Evolutionary conservation across 2,329 filamentous ascomycete genomes (phyloP).

Genomic region (Penicillium sp.): DNA sequence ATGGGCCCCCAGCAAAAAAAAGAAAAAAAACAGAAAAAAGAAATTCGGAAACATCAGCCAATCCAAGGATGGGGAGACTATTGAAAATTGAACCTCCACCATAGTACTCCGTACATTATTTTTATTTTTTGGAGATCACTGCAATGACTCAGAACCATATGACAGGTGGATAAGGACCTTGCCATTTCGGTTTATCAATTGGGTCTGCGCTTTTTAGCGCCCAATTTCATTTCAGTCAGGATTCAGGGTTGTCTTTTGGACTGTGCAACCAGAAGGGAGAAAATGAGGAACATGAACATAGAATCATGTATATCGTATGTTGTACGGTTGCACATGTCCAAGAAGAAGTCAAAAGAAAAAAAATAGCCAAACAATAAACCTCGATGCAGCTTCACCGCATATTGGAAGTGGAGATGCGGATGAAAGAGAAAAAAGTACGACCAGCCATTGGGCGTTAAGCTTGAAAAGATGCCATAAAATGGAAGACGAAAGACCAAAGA

Average conservation of each 20-base stretch:
- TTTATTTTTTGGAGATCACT: background rate
- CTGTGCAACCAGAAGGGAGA: background rate
- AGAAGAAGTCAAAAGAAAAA: background rate
- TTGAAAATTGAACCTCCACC: background rate
- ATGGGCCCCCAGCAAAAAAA: background rate
- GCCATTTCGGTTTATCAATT: constrained; percentile 13
- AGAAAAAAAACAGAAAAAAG: too few species aligned
- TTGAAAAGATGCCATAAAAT: background rate
- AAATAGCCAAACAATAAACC: constrained; percentile 7
- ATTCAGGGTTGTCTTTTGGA: background rate
- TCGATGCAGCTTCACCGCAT: constrained; percentile 24
- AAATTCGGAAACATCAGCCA: background rate
- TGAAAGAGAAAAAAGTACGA: constrained; percentile 11
- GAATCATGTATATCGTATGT: background rate
- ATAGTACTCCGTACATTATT: too few species aligned
- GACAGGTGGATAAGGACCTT: constrained; percentile 20
- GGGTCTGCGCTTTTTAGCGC: constrained; percentile 3
- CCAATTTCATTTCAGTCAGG: background rate
- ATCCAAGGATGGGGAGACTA: background rate
- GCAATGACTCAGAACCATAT: constrained; percentile 9
- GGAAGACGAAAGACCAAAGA: background rate
- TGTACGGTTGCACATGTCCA: background rate
- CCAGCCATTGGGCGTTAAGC: constrained; percentile 15
- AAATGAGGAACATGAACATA: background rate
- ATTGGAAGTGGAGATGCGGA: constrained; percentile 17